Conservation (phyloP, 345 rosid genomes). For the Moricandia arvensis region DNA sequence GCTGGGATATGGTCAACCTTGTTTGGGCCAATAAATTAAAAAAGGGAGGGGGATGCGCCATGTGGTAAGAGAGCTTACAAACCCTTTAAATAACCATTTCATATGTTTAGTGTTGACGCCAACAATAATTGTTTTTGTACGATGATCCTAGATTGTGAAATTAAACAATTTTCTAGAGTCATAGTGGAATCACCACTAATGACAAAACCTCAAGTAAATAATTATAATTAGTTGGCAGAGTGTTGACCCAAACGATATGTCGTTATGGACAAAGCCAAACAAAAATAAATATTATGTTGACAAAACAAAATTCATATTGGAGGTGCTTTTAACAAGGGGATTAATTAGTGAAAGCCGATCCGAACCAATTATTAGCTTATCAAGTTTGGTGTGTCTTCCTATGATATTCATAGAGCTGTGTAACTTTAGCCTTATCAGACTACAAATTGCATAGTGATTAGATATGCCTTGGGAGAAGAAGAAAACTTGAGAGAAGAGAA, state of each 20-base stretch:
- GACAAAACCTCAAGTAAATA: background rate
- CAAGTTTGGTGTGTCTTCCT: background rate
- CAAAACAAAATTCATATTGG: no score
- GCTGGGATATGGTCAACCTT: conserved; percentile 19
- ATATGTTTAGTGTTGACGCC: background rate
- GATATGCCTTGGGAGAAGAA: no score
- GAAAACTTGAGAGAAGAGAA: no score
- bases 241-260: background rate
- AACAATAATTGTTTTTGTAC: background rate
- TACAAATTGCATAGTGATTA: no score
- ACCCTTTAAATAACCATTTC: background rate
- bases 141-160: background rate
- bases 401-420: no score
- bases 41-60: background rate
- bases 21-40: conserved; percentile 6
- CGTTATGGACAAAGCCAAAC: background rate
- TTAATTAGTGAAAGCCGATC: background rate
- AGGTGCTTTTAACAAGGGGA: background rate
- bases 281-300: background rate
- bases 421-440: no score
- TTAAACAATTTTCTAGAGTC: background rate
- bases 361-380: background rate
- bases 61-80: conserved; percentile 20
- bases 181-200: background rate
- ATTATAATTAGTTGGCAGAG: background rate